phyloP scores from a whole-genome alignment of 257 asterid species.

The Anisodus tanguticus region DNA sequence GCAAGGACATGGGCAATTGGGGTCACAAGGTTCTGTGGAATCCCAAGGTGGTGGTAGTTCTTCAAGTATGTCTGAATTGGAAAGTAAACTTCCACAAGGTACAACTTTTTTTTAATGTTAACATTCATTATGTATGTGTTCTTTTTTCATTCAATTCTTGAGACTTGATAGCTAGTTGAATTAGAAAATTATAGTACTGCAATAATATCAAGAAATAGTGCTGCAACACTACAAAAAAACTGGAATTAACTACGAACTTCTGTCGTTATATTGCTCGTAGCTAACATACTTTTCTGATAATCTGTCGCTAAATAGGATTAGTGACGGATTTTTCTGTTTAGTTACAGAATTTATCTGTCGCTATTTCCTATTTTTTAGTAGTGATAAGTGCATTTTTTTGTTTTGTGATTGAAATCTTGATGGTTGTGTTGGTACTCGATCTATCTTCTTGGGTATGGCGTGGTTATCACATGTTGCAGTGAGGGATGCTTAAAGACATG shows the following conservation, averaged over 20 bases:
- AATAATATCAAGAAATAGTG: not conserved
- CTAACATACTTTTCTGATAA: too few relatives aligned
- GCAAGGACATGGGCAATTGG: slow-evolving; percentile 43
- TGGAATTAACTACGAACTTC: too few relatives aligned
- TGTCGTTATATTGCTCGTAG: too few relatives aligned
- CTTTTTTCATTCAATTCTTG: not conserved
- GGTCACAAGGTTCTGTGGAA: slow-evolving; percentile 65
- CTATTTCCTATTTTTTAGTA: too few relatives aligned
- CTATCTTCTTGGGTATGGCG: not conserved
- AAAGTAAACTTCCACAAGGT: slow-evolving; percentile 75
- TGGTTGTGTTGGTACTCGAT: not conserved
- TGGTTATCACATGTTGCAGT: not conserved
- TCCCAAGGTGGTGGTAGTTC: slow-evolving; percentile 84
- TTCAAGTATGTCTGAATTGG: slow-evolving; percentile 63
- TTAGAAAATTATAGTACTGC: not conserved
- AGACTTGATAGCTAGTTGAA: not conserved
- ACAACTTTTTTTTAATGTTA: slow-evolving; percentile 26
- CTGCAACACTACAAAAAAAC: too few relatives aligned
- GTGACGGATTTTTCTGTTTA: too few relatives aligned
- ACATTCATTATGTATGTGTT: not conserved
- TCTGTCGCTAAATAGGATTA: too few relatives aligned
- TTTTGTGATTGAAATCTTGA: not conserved
- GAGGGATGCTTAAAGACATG: not conserved
- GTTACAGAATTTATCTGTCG: too few relatives aligned
- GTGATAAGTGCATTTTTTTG: not conserved